Conservation (phyloP, 225 moss, liverwort and hornwort genomes). For the Pseudoscleropodium purum region DNA sequence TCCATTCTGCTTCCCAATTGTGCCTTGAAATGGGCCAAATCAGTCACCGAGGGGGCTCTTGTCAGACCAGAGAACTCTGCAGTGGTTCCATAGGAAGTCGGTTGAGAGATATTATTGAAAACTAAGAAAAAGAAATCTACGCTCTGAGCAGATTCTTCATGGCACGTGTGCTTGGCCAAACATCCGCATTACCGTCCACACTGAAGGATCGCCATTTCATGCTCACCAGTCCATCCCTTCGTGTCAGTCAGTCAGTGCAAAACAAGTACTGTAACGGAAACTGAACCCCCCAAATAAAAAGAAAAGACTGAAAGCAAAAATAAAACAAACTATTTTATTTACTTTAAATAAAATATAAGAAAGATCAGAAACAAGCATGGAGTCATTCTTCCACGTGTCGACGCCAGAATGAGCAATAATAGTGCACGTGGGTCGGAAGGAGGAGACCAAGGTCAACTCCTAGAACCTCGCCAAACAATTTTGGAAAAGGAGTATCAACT, state of each 20-base stretch:
- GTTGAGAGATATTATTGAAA: neutral
- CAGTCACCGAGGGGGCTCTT: no score
- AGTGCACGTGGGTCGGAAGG: conserved; percentile 5
- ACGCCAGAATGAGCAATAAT: neutral
- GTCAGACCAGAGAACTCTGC: no score
- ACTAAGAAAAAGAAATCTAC: neutral
- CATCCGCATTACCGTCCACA: no score
- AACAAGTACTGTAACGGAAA: neutral
- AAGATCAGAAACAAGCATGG: neutral
- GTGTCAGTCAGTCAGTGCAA: no score
- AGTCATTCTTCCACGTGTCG: neutral
- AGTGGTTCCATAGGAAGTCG: neutral
- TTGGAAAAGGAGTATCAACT: neutral
- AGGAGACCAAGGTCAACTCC: neutral
- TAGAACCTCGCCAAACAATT: neutral
- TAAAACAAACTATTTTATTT: no score
- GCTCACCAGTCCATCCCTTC: no score
- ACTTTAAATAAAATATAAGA: no score
- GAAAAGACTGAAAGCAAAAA: neutral
- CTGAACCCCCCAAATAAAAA: neutral
- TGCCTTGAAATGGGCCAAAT: no score
- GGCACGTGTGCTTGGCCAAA: neutral
- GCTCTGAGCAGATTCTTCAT: neutral
- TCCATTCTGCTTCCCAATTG: no score
- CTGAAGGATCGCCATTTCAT: no score